phyloP scores from a whole-genome alignment of 2,329 filamentous ascomycete species.

The Penicillium sp. region DNA sequence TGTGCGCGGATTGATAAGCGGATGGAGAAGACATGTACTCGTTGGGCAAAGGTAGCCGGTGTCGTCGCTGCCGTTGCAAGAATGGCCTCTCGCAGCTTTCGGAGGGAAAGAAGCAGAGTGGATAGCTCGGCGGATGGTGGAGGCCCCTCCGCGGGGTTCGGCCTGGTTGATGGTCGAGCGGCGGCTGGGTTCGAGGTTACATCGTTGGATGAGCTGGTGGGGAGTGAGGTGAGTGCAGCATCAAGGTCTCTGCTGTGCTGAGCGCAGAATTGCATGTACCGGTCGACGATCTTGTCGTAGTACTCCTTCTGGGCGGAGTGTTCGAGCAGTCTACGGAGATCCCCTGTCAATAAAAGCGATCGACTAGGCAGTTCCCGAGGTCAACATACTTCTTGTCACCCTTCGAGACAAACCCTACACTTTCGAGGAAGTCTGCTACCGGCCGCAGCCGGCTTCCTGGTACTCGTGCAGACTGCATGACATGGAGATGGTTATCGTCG shows the following conservation, averaged over 20 bases:
- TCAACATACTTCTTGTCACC: conserved; percentile 75
- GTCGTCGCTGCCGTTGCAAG: conserved; percentile 72
- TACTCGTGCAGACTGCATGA: conserved; percentile 25
- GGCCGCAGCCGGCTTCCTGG: conserved; percentile 65
- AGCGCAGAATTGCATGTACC: conserved; percentile 88
- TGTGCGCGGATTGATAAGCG: conserved; percentile 79
- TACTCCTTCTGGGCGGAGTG: conserved; percentile 80
- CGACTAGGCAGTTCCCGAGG: not conserved
- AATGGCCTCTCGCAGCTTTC: conserved; percentile 90
- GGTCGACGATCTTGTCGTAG: conserved; percentile 83
- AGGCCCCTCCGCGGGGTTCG: conserved; percentile 30
- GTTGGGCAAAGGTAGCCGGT: conserved; percentile 78
- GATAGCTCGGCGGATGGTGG: conserved; percentile 67
- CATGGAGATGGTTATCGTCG: conserved; percentile 11
- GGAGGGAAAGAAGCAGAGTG: conserved; percentile 78
- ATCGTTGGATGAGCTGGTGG: conserved; percentile 41
- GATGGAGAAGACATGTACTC: conserved; percentile 90
- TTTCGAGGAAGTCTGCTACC: conserved; percentile 76
- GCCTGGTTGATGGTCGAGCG: conserved; percentile 26
- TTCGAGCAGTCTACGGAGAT: conserved; percentile 65
- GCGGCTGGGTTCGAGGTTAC: conserved; percentile 46
- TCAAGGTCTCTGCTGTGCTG: conserved; percentile 74
- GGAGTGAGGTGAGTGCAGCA: conserved; percentile 71
- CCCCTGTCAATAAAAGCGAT: conserved; percentile 32
- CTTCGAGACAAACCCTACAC: conserved; percentile 85